Evolutionary conservation across 805 yeast species (phyloP).

Genomic region (Sugiyamaella boreocaroliniensis): DNA sequence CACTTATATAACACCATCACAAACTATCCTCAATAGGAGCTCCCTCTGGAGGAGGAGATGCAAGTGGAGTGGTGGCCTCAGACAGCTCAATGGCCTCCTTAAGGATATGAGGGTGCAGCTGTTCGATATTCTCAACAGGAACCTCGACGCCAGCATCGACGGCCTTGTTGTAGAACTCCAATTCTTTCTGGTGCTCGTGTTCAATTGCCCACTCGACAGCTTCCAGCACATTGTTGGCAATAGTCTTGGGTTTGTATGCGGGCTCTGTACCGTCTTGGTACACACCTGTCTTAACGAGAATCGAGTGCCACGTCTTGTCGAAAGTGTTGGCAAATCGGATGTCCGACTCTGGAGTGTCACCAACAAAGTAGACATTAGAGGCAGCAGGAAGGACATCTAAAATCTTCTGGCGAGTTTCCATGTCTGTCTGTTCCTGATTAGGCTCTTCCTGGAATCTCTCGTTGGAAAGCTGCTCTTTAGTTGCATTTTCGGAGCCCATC

Average conservation of each 20-base stretch:
- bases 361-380: constrained; percentile 72
- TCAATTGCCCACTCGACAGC: constrained; percentile 58
- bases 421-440: constrained; percentile 22
- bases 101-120: constrained; percentile 13
- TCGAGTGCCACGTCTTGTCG: constrained; percentile 83
- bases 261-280: constrained; percentile 47
- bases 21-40: background rate
- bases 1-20: too few relatives aligned
- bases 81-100: background rate
- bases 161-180: constrained; percentile 60
- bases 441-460: constrained; percentile 31
- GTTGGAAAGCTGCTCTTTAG: background rate
- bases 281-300: constrained; percentile 84
- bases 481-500: background rate
- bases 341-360: constrained; percentile 93
- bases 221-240: constrained; percentile 44
- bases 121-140: constrained; percentile 7
- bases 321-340: constrained; percentile 84
- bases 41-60: background rate
- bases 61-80: background rate
- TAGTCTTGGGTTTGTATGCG: constrained; percentile 42
- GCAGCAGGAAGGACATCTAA: background rate
- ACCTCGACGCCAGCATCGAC: constrained; percentile 23
- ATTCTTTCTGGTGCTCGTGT: constrained; percentile 66
- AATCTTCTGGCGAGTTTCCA: constrained; percentile 42